Percentiles rank a stretch among this genome's conserved stretches.
Conservation (phyloP, 2,329 filamentous ascomycete species). For the Colletotrichum tofieldiae region DNA sequence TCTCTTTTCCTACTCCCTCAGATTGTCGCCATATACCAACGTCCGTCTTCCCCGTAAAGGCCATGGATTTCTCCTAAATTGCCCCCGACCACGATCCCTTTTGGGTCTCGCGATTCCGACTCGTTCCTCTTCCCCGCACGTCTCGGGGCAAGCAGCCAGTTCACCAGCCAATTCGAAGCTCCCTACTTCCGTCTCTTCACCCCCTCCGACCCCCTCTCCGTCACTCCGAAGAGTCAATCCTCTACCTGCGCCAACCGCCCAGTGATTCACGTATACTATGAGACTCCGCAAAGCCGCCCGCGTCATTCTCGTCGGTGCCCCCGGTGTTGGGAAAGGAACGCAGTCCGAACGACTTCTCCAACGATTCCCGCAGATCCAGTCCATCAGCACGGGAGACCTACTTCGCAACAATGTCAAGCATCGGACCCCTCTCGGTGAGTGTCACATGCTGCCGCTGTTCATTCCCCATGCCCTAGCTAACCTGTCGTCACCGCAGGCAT, state of each 20-base stretch:
- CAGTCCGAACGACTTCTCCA: conserved; percentile 91
- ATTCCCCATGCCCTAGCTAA: conserved; percentile 19
- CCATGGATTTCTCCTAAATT: conserved; percentile 40
- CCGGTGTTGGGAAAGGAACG: conserved; percentile 97
- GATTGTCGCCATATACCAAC: conserved; percentile 17
- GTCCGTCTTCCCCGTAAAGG: conserved; percentile 18
- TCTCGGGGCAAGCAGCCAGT: conserved; percentile 32
- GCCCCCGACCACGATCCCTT: conserved; percentile 35
- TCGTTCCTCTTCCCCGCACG: conserved; percentile 35
- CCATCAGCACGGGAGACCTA: conserved; percentile 95
- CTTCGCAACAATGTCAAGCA: conserved; percentile 93
- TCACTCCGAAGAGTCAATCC: conserved; percentile 27
- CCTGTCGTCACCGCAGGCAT: conserved; percentile 72
- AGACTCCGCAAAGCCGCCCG: conserved; percentile 86
- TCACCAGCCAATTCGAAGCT: conserved; percentile 33
- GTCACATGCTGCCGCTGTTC: conserved; percentile 14
- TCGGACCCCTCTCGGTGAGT: conserved; percentile 85
- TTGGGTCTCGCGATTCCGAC: conserved; percentile 42
- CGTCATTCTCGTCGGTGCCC: conserved; percentile 94
- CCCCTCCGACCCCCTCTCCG: neutral
- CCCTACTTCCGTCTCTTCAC: neutral
- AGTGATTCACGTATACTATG: conserved; percentile 58
- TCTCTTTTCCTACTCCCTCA: conserved; percentile 14
- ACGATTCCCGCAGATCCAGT: conserved; percentile 89
- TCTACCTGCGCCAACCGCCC: conserved; percentile 27